phyloP scores from a whole-genome alignment of 305 asterid genomes.

The Vinca major region DNA sequence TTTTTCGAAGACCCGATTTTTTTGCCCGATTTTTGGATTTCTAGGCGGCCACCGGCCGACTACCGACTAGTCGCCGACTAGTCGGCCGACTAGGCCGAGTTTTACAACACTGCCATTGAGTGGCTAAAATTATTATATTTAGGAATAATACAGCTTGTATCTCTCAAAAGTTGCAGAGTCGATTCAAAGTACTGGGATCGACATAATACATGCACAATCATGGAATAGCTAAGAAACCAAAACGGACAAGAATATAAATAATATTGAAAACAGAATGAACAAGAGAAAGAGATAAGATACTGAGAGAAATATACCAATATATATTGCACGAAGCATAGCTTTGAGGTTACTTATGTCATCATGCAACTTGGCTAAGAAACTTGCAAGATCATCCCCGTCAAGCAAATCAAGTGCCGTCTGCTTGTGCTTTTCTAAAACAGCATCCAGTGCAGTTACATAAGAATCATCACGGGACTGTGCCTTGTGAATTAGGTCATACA shows the following conservation, averaged over 20 bases:
- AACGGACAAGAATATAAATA: neutral
- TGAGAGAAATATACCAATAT: constrained; percentile 46
- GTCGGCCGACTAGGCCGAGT: no score
- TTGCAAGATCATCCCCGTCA: constrained; percentile 63
- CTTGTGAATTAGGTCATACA: constrained; percentile 78
- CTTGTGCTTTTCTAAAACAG: constrained; percentile 74
- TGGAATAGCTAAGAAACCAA: neutral
- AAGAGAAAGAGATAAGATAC: neutral
- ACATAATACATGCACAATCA: neutral
- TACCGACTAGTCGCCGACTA: no score
- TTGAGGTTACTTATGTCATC: constrained; percentile 76
- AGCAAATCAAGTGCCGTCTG: constrained; percentile 70
- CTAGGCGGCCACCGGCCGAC: no score
- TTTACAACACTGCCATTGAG: no score
- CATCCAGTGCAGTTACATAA: constrained; percentile 53
- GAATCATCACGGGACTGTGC: constrained; percentile 80
- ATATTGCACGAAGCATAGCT: constrained; percentile 88
- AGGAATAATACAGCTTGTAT: neutral
- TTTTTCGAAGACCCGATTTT: no score
- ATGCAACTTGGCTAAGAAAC: constrained; percentile 52
- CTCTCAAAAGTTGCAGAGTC: neutral
- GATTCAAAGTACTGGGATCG: neutral
- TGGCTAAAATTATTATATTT: no score
- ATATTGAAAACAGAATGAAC: neutral
- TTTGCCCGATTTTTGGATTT: no score